Base-by-base conservation (phyloP, 805 yeast species). In the Yarrowia hollandica region DNA sequence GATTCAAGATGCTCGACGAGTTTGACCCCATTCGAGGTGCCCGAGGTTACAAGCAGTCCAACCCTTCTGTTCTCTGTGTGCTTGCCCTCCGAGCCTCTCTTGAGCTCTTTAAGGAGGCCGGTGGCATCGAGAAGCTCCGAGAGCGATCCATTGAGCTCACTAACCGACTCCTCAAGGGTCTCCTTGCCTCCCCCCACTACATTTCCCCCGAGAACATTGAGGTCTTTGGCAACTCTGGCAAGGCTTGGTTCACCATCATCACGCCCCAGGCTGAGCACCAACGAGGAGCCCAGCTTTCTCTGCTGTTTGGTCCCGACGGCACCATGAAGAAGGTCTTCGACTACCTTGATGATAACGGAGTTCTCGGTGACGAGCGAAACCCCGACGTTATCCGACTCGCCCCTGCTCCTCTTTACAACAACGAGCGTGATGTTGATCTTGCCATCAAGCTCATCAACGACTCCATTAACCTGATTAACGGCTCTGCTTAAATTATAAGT, bases 341-440 rank as follows among this genome's bases (percentile, higher is more conserved):
- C 1, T 74, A 75, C 61, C 68, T 91, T 62, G 74, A 74, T 30
- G 67, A 75, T 10, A 64, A 71, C 5, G 97, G 90, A 2, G 82
- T 89, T 1, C 80, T 91, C 21, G 86, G 89, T 60, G 98, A 91
- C 69, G 96, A 91, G 68, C 79, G 98, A 68, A 78, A 89, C 68
- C 97, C 97, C 0, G 83, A 84, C 68, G 97, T 90, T n/a, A 82
- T 92, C 35, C 76, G 97, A 60, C 68, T 91, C n/a, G 92, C 96
- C 0, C 97, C 98, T 7, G 76, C 81, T 2, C 94, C 96, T 0
- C 75, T 90, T 46, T 91, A 91, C 74, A 91, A 90, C 67, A 82
- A 87, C 1, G 87, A 87, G 64, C 72, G 68, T 39, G 95, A 91
- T 62, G 82, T 87, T 12, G 74, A 67, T 31, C 59, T 65, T 2